Conservation (phyloP, 106 monocot genomes). For the Phalaenopsis aphrodite region DNA sequence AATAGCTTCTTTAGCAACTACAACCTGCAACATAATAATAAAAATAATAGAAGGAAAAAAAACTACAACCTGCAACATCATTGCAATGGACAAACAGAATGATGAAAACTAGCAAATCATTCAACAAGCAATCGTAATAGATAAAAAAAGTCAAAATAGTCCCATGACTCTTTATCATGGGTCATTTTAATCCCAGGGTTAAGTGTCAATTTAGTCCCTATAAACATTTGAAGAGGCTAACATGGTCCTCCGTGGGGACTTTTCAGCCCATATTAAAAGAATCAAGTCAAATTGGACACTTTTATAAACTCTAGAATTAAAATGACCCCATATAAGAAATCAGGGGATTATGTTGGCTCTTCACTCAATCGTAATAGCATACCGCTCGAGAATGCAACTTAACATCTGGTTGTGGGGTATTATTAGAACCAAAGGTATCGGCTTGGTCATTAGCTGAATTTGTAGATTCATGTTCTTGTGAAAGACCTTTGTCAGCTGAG, state of each 20-base stretch:
- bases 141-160: no score
- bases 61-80: constrained; percentile 75
- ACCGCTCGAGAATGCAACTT: constrained; percentile 92
- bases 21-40: constrained; percentile 49
- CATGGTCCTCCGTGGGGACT: no score
- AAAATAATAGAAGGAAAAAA: no score
- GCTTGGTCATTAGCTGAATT: constrained; percentile 29
- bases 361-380: constrained; percentile 12
- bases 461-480: constrained; percentile 41
- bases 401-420: constrained; percentile 61
- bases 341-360: no score
- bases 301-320: no score
- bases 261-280: no score
- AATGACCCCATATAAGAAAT: no score
- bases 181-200: no score
- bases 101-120: neutral
- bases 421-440: constrained; percentile 28
- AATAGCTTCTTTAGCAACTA: constrained; percentile 91
- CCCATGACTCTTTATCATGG: no score
- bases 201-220: no score
- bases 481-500: constrained; percentile 38
- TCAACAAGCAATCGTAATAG: neutral
- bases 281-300: no score
- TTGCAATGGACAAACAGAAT: neutral
- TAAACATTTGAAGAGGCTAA: no score